Percentiles rank a stretch among this genome's conserved stretches.
phyloP scores from a whole-genome alignment of 163 green algal genomes.

The Chlamydomonas reinhardtii region DNA sequence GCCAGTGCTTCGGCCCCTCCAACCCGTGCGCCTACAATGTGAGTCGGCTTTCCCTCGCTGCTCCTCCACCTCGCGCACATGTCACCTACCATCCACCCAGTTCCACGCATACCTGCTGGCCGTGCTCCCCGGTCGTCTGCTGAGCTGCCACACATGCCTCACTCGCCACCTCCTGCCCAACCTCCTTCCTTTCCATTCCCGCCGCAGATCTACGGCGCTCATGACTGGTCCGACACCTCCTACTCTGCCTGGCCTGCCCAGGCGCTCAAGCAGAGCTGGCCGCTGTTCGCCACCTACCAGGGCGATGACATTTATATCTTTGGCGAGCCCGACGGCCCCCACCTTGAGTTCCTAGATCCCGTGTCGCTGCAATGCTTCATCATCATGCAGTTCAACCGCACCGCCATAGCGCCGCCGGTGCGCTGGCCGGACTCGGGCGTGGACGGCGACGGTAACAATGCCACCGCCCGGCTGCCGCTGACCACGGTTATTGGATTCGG shows the following conservation, averaged over 20 bases:
- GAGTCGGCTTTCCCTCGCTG: neutral
- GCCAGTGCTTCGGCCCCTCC: neutral
- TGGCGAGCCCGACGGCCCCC: neutral
- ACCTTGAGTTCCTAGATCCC: neutral
- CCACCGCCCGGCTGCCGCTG: slow-evolving; percentile 1
- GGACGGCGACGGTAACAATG: too few relatives aligned
- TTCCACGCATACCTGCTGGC: too few relatives aligned
- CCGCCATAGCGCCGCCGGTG: too few relatives aligned
- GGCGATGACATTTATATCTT: neutral
- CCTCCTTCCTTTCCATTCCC: too few relatives aligned
- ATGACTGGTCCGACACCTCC: neutral
- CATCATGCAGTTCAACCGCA: neutral
- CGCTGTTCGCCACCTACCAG: neutral
- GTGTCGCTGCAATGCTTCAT: neutral
- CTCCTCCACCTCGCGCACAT: too few relatives aligned
- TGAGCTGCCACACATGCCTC: too few relatives aligned
- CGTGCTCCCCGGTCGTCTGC: too few relatives aligned
- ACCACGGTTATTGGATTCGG: neutral
- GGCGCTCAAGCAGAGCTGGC: neutral
- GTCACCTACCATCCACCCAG: too few relatives aligned
- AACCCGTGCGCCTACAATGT: neutral
- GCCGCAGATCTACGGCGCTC: neutral
- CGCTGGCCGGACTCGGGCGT: too few relatives aligned
- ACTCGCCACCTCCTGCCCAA: neutral
- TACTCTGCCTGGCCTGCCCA: too few relatives aligned